phyloP scores from a whole-genome alignment of 1,284 basidiomycete species.

The Ceratobasidium sp. region DNA sequence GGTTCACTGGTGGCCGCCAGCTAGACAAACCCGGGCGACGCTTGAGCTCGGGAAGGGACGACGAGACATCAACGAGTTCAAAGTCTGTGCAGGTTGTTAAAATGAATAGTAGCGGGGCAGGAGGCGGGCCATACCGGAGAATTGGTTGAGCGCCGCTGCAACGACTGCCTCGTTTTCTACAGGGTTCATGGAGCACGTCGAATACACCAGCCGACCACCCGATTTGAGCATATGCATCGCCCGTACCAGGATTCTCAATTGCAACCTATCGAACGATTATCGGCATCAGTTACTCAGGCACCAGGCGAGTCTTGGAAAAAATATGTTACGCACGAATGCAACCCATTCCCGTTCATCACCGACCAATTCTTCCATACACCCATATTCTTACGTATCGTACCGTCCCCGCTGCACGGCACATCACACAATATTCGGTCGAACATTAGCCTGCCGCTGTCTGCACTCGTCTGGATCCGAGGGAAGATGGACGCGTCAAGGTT shows the following conservation, averaged over 20 bases:
- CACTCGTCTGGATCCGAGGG: conserved; percentile 61
- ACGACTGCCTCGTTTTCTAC: conserved; percentile 98
- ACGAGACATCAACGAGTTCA: conserved; percentile 84
- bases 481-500: conserved; percentile 95
- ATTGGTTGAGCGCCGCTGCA: conserved; percentile 81
- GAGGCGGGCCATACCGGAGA: conserved; percentile 67
- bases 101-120: conserved; percentile 14
- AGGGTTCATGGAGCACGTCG: conserved; percentile 98
- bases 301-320: not conserved
- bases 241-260: conserved; percentile 91
- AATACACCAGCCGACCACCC: conserved; percentile 94
- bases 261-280: conserved; percentile 69
- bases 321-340: conserved; percentile 77
- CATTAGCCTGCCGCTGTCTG: conserved; percentile 64
- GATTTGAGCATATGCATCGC: conserved; percentile 92
- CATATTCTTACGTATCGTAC: conserved; percentile 94
- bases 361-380: conserved; percentile 97
- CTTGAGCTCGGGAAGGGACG: conserved; percentile 76
- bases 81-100: conserved; percentile 68
- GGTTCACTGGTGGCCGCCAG: conserved; percentile 74
- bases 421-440: conserved; percentile 98
- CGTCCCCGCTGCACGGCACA: conserved; percentile 98
- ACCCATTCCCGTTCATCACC: conserved; percentile 88
- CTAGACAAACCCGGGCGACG: conserved; percentile 79
- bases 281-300: not conserved